Percentiles rank a stretch among this genome's conserved stretches.
These are phyloP conservation scores for Suillus lakei DNA, from an alignment of 768 basidiomycete genomes.

Conservation along the genomic window DNA sequence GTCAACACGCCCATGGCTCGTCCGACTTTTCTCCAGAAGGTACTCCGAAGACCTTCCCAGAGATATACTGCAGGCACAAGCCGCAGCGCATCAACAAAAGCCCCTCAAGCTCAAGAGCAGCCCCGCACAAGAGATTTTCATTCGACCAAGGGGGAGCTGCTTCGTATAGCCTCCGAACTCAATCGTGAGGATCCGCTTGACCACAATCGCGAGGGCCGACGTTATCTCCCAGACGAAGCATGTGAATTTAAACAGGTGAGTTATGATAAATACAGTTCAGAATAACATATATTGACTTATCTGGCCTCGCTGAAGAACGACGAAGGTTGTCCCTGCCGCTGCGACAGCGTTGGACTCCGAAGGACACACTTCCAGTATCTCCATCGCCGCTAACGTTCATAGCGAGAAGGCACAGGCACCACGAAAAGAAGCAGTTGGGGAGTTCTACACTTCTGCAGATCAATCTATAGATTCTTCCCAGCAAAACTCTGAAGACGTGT, in stretches of 20 bases:
- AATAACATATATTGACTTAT: constrained; percentile 5
- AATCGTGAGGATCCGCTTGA: constrained; percentile 5
- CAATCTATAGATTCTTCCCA: not conserved
- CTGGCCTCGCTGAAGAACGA: constrained; percentile 11
- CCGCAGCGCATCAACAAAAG: not conserved
- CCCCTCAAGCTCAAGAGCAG: constrained; percentile 3
- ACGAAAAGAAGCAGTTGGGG: not conserved
- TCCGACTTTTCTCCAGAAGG: constrained; percentile 61
- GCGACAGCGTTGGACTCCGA: not conserved
- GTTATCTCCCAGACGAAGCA: constrained; percentile 14
- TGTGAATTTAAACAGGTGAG: constrained; percentile 26
- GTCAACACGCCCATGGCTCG: constrained; percentile 46
- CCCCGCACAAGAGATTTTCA: constrained; percentile 49
- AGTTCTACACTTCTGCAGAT: constrained; percentile 6
- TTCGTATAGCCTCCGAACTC: constrained; percentile 45
- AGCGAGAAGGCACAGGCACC: not conserved
- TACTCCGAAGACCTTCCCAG: constrained; percentile 70
- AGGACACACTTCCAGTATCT: not conserved
- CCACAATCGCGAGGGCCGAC: not conserved
- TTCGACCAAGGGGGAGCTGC: constrained; percentile 54
- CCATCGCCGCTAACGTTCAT: not conserved
- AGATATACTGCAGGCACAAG: constrained; percentile 44
- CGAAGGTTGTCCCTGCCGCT: not conserved
- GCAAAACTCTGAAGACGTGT: constrained; percentile 48
- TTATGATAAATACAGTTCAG: not conserved